A percentile compares a stretch with the other conserved stretches of the same genome.
Conservation (phyloP, 2,329 filamentous ascomycete genomes). For the Furcasterigmium sp. region DNA sequence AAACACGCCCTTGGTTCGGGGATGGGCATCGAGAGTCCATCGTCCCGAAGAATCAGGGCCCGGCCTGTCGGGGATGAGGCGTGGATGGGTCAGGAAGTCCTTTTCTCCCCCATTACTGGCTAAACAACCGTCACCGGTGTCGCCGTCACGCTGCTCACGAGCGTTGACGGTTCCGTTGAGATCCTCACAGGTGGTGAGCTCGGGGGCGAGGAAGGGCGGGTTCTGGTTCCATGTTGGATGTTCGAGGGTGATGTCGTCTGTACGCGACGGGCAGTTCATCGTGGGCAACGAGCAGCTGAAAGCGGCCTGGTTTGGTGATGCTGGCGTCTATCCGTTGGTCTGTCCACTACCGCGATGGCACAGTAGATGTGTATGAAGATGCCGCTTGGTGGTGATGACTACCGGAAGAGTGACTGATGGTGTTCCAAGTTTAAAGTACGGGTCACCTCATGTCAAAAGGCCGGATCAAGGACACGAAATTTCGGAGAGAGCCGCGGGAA, state of each 20-base stretch:
- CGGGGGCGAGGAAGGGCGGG: slow-evolving; percentile 40
- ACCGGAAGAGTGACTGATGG: not conserved
- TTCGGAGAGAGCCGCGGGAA: slow-evolving; percentile 1
- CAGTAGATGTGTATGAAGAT: not conserved
- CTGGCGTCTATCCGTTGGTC: not conserved
- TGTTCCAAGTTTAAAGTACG: not conserved
- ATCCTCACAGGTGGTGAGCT: slow-evolving; percentile 48
- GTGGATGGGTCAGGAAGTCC: slow-evolving; percentile 11
- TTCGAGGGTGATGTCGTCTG: slow-evolving; percentile 40
- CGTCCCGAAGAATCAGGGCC: slow-evolving; percentile 10
- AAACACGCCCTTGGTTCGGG: slow-evolving; percentile 11
- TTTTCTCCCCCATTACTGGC: slow-evolving; percentile 9
- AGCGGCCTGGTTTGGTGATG: not conserved
- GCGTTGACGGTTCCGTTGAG: slow-evolving; percentile 50
- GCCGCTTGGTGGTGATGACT: not conserved
- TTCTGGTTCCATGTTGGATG: slow-evolving; percentile 50
- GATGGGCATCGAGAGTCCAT: slow-evolving; percentile 9
- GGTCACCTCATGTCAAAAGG: not conserved
- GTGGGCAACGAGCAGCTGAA: slow-evolving; percentile 3
- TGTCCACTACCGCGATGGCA: too few species aligned
- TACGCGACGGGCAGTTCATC: slow-evolving; percentile 53
- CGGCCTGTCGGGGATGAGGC: slow-evolving; percentile 8
- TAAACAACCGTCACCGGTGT: slow-evolving; percentile 23
- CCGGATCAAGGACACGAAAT: not conserved
- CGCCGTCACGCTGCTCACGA: slow-evolving; percentile 33